Evolutionary conservation across 2,329 filamentous ascomycete genomes (phyloP).

Genomic region (Zymoseptoria passerinii): DNA sequence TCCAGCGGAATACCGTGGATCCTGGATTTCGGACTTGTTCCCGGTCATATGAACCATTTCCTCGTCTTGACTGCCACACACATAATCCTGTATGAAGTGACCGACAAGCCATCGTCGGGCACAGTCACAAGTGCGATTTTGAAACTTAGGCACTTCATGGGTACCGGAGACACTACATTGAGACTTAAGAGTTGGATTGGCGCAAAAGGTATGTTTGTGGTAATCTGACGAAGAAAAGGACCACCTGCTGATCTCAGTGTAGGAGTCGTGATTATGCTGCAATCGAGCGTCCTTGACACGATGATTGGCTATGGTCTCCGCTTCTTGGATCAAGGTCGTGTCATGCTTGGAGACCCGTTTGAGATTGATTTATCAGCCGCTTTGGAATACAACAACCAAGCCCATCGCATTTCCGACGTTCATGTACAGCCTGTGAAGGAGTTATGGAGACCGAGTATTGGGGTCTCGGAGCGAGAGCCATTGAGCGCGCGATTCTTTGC

Average conservation of each 20-base stretch:
- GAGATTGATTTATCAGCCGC: background rate
- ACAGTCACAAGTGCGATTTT: conserved; percentile 25
- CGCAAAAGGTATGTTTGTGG: conserved; percentile 31
- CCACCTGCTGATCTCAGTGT: background rate
- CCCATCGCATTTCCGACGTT: background rate
- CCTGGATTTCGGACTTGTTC: conserved; percentile 48
- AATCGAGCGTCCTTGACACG: background rate
- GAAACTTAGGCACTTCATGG: conserved; percentile 48
- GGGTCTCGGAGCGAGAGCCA: background rate
- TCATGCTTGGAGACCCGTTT: background rate
- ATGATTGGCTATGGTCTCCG: background rate
- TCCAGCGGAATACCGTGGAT: conserved; percentile 40
- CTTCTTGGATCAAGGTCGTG: background rate
- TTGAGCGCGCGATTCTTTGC: background rate
- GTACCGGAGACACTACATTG: conserved; percentile 46
- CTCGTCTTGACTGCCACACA: conserved; percentile 51
- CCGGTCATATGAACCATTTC: conserved; percentile 41
- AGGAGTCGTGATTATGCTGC: background rate
- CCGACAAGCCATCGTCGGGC: background rate
- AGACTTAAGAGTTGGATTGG: conserved; percentile 26
- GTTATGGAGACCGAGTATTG: too few species aligned
- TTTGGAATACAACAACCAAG: background rate
- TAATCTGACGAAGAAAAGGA: conserved; percentile 19
- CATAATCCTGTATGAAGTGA: conserved; percentile 34
- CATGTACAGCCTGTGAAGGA: background rate